Base-by-base conservation (phyloP, 352 stramenopile species). In the Globisporangium perplexum region DNA sequence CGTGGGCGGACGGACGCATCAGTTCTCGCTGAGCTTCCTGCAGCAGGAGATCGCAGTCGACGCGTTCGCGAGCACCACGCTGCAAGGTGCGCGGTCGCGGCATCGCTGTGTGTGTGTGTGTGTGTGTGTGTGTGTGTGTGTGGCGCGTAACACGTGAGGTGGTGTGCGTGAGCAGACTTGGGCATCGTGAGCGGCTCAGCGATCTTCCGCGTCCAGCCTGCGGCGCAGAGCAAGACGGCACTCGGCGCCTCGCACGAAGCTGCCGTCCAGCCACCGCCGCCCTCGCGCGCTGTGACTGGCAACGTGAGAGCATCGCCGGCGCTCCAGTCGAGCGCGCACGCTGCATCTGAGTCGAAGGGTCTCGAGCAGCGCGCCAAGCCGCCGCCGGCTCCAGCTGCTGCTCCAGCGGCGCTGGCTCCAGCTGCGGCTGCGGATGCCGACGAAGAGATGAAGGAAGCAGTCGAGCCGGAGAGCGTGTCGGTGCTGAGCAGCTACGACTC, bases 21-120 rank as follows among this genome's bases (percentile, higher is more conserved):
- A 89, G 78, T 91, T 93, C 62, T 77, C 71, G 12, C 58, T 95
- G n/a, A 84, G 68, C 41, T 95, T 88, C 46, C 62, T 95, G 63
- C 85, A 86, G 33, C 71, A 74, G 1, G 81, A 93, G 57, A 86
- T 95, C 38, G 30, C 59, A 10, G 63, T 50, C 18, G 52, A 71
- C 45, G 61, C 68, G 20, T 88, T 95, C 38, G 45, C 59, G 11
- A 72, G 67, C 44, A 86, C 74, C 7, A 91, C 76, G 14, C 47
- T 95, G 15, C 71, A 84, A 81, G 79, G 82, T 92, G 24, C 12
- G 24, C n/a, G 0, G 7, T 7, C 10, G 31, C 23, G 14, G 20
- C 1, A n/a, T n/a, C n/a, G n/a, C n/a, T 23, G 12, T 44, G 12
- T 22, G 38, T 14, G 1, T 17, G 5, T 15, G 20, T 24, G 18